Conservation (phyloP, 202 grass and related monocot species). For the Carex sylvatica region DNA sequence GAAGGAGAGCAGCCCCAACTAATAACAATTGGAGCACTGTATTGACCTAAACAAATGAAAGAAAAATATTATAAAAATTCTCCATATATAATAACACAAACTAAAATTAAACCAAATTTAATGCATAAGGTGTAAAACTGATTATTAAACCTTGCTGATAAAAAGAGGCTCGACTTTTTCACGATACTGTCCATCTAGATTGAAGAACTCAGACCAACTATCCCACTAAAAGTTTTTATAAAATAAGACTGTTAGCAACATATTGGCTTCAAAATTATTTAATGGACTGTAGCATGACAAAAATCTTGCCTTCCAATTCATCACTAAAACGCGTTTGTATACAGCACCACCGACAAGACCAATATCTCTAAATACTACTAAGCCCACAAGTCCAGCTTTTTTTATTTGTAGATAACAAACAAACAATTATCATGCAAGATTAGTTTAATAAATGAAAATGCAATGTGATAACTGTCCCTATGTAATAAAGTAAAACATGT, state of each 20-base stretch:
- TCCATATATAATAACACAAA: neutral
- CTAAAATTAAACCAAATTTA: conserved; percentile 21
- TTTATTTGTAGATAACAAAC: conserved; percentile 11
- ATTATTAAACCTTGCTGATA: conserved; percentile 75
- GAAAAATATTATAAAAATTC: conserved; percentile 18
- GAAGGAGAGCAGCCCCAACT: conserved; percentile 78
- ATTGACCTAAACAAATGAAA: conserved; percentile 55
- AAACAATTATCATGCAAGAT: conserved; percentile 17
- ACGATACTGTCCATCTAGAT: conserved; percentile 54
- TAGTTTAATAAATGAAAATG: neutral
- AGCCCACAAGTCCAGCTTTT: conserved; percentile 75
- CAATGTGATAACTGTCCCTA: neutral
- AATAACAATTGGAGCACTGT: conserved; percentile 90
- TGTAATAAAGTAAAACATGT: conserved; percentile 2
- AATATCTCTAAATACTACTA: conserved; percentile 75
- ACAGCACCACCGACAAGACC: conserved; percentile 82
- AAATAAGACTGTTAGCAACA: neutral
- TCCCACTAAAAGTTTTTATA: conserved; percentile 55
- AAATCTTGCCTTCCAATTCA: conserved; percentile 77
- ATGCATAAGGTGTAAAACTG: conserved; percentile 12
- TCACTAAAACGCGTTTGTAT: conserved; percentile 73
- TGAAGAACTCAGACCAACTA: conserved; percentile 85
- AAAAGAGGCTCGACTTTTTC: conserved; percentile 91
- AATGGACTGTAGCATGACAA: neutral
- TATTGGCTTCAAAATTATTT: neutral